Conservation (phyloP, 129 eudicot genomes). For the Solidago caesia region DNA sequence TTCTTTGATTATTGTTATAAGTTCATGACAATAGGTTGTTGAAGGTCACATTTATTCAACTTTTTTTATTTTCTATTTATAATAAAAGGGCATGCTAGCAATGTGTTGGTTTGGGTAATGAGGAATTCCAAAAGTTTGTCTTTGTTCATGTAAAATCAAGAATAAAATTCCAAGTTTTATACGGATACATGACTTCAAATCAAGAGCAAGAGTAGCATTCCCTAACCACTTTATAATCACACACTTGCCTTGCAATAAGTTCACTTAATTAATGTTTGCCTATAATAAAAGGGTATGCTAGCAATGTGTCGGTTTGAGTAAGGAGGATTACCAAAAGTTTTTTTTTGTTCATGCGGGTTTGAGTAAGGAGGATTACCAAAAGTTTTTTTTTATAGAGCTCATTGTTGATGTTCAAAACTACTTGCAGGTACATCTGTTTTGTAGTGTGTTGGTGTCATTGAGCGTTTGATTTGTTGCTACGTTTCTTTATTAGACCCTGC, state of each 20-base stretch:
- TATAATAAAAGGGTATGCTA: too few species aligned
- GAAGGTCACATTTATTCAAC: too few species aligned
- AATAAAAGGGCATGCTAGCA: not conserved
- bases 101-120: not conserved
- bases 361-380: too few species aligned
- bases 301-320: too few species aligned
- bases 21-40: too few species aligned
- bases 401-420: constrained; percentile 82
- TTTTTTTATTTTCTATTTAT: too few species aligned
- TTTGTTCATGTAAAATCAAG: not conserved
- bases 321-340: too few species aligned
- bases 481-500: not conserved
- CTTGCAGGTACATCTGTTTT: constrained; percentile 63
- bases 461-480: not conserved
- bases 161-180: constrained; percentile 48
- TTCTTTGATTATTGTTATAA: too few species aligned
- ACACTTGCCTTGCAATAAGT: too few species aligned
- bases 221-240: too few species aligned
- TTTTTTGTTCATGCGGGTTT: not conserved
- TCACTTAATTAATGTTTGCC: too few species aligned
- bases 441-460: constrained; percentile 1
- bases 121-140: not conserved
- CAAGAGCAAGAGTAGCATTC: too few species aligned
- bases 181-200: constrained; percentile 39
- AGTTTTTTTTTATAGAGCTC: constrained; percentile 81